Evolutionary conservation across 805 yeast genomes (phyloP), one percentile per base, ranked within the genome.

Genomic region (Tanozyma kutaoensis): DNA sequence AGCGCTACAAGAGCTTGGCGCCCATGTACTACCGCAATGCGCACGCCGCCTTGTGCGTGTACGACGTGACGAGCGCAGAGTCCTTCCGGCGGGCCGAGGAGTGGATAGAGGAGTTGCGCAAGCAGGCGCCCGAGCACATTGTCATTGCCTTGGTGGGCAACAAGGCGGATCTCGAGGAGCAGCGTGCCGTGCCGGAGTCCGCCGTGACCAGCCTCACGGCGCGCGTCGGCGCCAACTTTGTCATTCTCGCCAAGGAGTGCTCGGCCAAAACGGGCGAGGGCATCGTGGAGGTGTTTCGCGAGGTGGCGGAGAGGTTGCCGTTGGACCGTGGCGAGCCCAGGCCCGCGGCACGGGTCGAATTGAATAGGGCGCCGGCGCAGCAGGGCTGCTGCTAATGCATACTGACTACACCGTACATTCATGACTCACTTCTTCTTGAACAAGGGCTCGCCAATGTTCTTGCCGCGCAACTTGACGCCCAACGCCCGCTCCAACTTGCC

Each of bases 31-130:
- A 88, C 58, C 70, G 98, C 49, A 88, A 91, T 7, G 21, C 21
- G 4, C 95, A 86, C 50, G 93, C 95, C 15, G 97, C 97, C 0
- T 60, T 88, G 35, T 95, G 91, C 10, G 98, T 88, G 8, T 88
- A 88, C 50, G 98, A 88, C 45, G 72, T 88, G 39, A 86, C 97
- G 22, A 85, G 85, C 46, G 95, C 95, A 3, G 91, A 93, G 10
- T 78, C 93, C 14, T 88, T 88, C 43, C 76, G 85, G 42, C 85
- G 88, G 53, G 97, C 97, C 6, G 78, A 96, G 43, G 96, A 88
- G 55, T 88, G 98, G 98, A 95, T 88, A 29, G 80, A 80, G 46
- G 97, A 88, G 50, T 67, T 88, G 39, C 93, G 84, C 46, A 94
- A 86, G 39, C 97, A 86, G 55, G 96, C 96, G 12, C 66, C 80